A percentile compares a stretch with the other conserved stretches of the same genome.
Evolutionary conservation across 2,329 filamentous ascomycete species (phyloP).

Genomic region (Teratosphaeria pseudoeucalypti): DNA sequence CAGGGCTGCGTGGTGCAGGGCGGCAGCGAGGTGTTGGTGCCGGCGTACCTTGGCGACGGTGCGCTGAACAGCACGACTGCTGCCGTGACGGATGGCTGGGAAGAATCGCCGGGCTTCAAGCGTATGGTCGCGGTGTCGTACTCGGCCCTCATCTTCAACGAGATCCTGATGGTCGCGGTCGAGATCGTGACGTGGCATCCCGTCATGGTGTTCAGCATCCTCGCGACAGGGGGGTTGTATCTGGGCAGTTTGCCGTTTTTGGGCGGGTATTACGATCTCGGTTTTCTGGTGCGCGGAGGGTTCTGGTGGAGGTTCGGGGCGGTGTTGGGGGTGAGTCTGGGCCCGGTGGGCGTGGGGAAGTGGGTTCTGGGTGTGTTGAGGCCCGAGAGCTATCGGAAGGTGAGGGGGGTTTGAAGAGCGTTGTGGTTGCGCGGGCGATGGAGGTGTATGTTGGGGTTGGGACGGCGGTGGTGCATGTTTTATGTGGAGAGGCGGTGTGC

Average conservation of each 20-base stretch:
- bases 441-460: background rate
- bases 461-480: no score
- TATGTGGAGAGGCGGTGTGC: background rate
- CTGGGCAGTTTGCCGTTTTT: constrained; percentile 76
- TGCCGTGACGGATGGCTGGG: no score
- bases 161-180: constrained; percentile 93
- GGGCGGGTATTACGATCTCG: constrained; percentile 78
- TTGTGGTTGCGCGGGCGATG: constrained; percentile 38
- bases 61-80: no score
- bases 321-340: constrained; percentile 67
- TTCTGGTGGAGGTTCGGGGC: constrained; percentile 83
- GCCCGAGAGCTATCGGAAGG: constrained; percentile 90
- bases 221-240: constrained; percentile 75
- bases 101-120: constrained; percentile 20
- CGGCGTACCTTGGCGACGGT: constrained; percentile 43
- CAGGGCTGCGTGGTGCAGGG: constrained; percentile 94
- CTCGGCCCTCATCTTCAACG: constrained; percentile 84
- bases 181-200: constrained; percentile 96
- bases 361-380: constrained; percentile 73
- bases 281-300: constrained; percentile 64
- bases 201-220: constrained; percentile 73
- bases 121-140: constrained; percentile 84
- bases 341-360: constrained; percentile 83
- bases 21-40: constrained; percentile 77
- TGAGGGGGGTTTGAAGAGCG: constrained; percentile 33